Percentiles rank a stretch among this genome's conserved stretches.
Conservation (phyloP, 2,329 filamentous ascomycete genomes). For the Incumbomyces delicatus region DNA sequence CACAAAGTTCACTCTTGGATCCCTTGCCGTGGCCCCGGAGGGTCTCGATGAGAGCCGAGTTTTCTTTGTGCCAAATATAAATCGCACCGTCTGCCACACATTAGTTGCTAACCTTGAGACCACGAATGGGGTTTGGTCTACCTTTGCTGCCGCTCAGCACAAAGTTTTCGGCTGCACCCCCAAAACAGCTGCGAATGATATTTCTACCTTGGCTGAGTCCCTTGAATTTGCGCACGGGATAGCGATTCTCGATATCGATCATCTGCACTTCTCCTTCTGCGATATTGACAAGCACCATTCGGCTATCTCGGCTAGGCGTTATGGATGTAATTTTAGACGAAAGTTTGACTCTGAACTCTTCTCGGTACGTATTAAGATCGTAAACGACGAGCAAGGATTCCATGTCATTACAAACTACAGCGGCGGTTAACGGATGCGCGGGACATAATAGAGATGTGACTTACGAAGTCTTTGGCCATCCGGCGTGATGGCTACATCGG, state of each 20-base stretch:
- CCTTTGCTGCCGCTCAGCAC: constrained; percentile 87
- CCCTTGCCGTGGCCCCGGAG: constrained; percentile 65
- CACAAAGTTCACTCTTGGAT: constrained; percentile 37
- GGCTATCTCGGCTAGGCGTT: constrained; percentile 70
- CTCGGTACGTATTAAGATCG: constrained; percentile 63
- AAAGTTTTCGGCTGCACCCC: constrained; percentile 85
- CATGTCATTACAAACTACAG: constrained; percentile 5
- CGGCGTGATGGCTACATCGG: constrained; percentile 73
- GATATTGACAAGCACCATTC: constrained; percentile 71
- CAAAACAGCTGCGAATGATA: constrained; percentile 74
- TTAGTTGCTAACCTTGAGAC: constrained; percentile 18
- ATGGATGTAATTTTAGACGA: constrained; percentile 67
- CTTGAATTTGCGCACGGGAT: constrained; percentile 62
- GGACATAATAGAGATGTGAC: neutral
- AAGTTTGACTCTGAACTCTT: constrained; percentile 64
- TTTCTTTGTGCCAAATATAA: constrained; percentile 85
- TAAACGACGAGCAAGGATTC: constrained; percentile 46
- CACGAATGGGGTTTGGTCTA: constrained; percentile 30
- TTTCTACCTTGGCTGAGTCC: constrained; percentile 67
- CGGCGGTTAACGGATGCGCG: neutral
- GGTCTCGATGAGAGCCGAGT: constrained; percentile 63
- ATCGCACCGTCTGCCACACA: constrained; percentile 51
- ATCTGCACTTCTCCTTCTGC: constrained; percentile 66
- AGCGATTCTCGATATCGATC: constrained; percentile 64
- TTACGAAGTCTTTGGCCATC: constrained; percentile 60